Base-by-base conservation (phyloP, 257 asterid species). In the Nicotiana attenuata region DNA sequence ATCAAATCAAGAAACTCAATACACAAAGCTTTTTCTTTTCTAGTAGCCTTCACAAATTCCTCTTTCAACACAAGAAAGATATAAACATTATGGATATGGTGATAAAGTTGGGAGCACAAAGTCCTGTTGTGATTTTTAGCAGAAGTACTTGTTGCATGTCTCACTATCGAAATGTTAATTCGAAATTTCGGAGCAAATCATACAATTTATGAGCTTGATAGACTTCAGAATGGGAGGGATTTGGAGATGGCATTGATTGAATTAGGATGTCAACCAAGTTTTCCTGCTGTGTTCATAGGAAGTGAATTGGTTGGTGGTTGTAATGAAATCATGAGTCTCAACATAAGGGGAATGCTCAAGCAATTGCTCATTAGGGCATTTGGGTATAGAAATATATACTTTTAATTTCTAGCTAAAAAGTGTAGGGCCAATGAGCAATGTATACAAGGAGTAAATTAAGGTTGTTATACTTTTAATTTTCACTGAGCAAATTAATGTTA, bases 261-360 rank as follows among this genome's bases (percentile, higher is more conserved):
- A 14, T 71, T 71, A 45, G 60, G 78, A 8, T 71, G 38, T 45
- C 78, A 71, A 45, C 22, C 53, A 45, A 71, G 57, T 45, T 7
- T 71, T 3, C 78, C 78, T 71, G 38, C 28, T 45, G 78, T 71
- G 35, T 71, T 71, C 22, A 71, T 71, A 6, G 78, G 78, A 17
- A 71, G 45, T 41, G 38, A 45, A 3, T 71, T 71, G 1, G 78
- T 71, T 45, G 78, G 78, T 22, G 78, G 78, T 45, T 71, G 60
- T 45, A 71, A 71, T 71, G 78, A 71, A 1, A 45, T 71, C 6
- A 71, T 45, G 78, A 71, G 78, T 45, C 78, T 71, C 60, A 71
- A 71, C 0, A 71, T 71, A 45, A 71, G 78, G 45, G 78, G 60
- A 38, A 71, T 45, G 2, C 60, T 71, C 22, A 71, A 71, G 78